Conservation (phyloP, 495 filamentous ascomycete genomes). For the Penicillium simplicissimum region DNA sequence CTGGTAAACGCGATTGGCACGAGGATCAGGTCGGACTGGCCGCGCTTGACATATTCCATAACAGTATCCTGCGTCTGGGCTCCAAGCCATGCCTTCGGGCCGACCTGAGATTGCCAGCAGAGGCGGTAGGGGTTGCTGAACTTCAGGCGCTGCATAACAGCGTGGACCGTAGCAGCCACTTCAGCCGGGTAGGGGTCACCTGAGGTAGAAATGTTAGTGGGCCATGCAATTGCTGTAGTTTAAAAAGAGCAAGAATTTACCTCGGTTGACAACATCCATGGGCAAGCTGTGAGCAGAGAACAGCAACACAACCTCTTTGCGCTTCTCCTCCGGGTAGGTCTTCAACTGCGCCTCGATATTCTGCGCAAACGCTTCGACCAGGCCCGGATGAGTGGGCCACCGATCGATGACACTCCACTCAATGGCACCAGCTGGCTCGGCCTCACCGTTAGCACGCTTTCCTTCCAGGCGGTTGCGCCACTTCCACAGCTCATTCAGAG, state of each 20-base stretch:
- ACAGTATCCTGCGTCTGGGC: slow-evolving; percentile 91
- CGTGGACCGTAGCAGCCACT: slow-evolving; percentile 95
- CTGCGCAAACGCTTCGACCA: slow-evolving; percentile 86
- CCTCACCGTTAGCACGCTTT: slow-evolving; percentile 54
- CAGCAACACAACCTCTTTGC: slow-evolving; percentile 78
- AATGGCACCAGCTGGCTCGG: slow-evolving; percentile 64
- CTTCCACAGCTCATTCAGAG: slow-evolving; percentile 96
- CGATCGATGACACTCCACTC: slow-evolving; percentile 98
- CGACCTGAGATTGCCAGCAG: slow-evolving; percentile 98
- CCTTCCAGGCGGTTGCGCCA: slow-evolving; percentile 88
- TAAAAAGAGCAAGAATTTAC: slow-evolving; percentile 38
- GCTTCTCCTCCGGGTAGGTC: slow-evolving; percentile 77
- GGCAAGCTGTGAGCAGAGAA: slow-evolving; percentile 96
- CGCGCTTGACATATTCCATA: slow-evolving; percentile 82
- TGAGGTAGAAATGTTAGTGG: slow-evolving; percentile 25
- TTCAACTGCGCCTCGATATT: slow-evolving; percentile 83
- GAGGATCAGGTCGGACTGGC: slow-evolving; percentile 85
- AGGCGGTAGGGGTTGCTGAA: slow-evolving; percentile 88
- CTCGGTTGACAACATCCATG: slow-evolving; percentile 94
- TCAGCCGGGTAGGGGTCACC: slow-evolving; percentile 96
- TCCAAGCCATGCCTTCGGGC: slow-evolving; percentile 91
- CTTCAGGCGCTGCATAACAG: slow-evolving; percentile 87
- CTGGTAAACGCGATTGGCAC: slow-evolving; percentile 98
- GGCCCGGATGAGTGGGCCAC: slow-evolving; percentile 88
- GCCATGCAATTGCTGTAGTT: slow-evolving; percentile 20